Evolutionary conservation across 208 protist genomes (phyloP).

Genomic region (Crithidia sp.): DNA sequence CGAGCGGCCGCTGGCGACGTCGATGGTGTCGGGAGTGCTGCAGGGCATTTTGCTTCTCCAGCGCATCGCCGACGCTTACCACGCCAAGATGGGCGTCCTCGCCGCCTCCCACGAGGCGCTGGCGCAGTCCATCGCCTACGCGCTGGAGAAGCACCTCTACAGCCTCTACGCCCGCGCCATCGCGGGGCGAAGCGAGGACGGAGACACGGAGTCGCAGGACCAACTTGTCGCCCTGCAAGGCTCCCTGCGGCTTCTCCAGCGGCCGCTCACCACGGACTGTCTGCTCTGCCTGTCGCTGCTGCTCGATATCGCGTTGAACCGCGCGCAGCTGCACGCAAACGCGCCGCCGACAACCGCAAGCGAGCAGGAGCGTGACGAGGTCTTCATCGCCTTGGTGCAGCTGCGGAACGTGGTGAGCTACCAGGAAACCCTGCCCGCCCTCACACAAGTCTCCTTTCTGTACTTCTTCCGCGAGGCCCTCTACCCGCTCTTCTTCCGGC

Average conservation of each 20-base stretch:
- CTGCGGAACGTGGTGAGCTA: slow-evolving; percentile 75
- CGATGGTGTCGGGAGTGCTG: slow-evolving; percentile 69
- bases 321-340: slow-evolving; percentile 18
- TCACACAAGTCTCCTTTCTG: slow-evolving; percentile 87
- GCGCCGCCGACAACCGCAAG: slow-evolving; percentile 24
- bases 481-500: slow-evolving; percentile 82
- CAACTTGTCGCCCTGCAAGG: slow-evolving; percentile 66
- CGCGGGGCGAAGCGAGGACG: not conserved
- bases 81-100: slow-evolving; percentile 76
- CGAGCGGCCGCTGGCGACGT: slow-evolving; percentile 50
- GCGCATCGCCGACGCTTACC: slow-evolving; percentile 85
- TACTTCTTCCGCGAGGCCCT: slow-evolving; percentile 90
- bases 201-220: slow-evolving; percentile 31
- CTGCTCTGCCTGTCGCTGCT: slow-evolving; percentile 64
- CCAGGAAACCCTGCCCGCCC: slow-evolving; percentile 43
- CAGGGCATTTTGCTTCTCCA: slow-evolving; percentile 88
- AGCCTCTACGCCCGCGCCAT: slow-evolving; percentile 40
- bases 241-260: slow-evolving; percentile 71
- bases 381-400: slow-evolving; percentile 66
- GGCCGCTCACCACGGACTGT: slow-evolving; percentile 57
- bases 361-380: slow-evolving; percentile 56
- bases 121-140: slow-evolving; percentile 71
- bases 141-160: slow-evolving; percentile 75
- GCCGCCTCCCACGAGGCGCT: slow-evolving; percentile 75
- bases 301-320: slow-evolving; percentile 67